A percentile compares a stretch with the other conserved stretches of the same genome.
These are phyloP conservation scores for Marsdenia floribunda DNA, from an alignment of 257 asterid genomes.

Conservation along the genomic window DNA sequence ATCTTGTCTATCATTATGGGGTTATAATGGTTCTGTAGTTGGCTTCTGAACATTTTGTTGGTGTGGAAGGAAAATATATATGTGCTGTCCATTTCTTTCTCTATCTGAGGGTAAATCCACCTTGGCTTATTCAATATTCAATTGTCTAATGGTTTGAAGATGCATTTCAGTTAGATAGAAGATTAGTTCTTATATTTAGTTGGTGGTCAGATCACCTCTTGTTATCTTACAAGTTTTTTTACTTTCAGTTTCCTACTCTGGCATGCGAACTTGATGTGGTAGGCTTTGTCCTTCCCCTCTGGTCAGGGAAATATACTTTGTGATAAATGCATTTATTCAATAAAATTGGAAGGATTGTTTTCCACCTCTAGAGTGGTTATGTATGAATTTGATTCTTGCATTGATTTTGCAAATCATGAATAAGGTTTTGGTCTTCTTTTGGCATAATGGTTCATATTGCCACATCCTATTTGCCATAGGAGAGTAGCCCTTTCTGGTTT, in stretches of 20 bases:
- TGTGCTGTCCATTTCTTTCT: background rate
- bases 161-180: background rate
- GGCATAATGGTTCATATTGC: background rate
- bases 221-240: background rate
- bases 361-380: background rate
- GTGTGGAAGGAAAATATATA: background rate
- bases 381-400: background rate
- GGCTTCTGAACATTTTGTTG: background rate
- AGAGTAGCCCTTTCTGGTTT: background rate
- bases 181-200: too few species aligned
- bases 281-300: background rate
- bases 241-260: background rate
- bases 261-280: background rate
- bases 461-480: background rate
- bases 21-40: background rate
- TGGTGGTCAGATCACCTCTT: too few species aligned
- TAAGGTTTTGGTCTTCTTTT: background rate
- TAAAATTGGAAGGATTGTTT: background rate
- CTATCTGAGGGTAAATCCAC: background rate
- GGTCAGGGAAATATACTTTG: background rate
- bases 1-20: background rate
- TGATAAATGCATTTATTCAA: background rate
- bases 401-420: background rate
- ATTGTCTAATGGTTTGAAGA: background rate
- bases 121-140: background rate